Base-by-base conservation (phyloP, 2,329 filamentous ascomycete species). In the Scedosporium dehoogii region DNA sequence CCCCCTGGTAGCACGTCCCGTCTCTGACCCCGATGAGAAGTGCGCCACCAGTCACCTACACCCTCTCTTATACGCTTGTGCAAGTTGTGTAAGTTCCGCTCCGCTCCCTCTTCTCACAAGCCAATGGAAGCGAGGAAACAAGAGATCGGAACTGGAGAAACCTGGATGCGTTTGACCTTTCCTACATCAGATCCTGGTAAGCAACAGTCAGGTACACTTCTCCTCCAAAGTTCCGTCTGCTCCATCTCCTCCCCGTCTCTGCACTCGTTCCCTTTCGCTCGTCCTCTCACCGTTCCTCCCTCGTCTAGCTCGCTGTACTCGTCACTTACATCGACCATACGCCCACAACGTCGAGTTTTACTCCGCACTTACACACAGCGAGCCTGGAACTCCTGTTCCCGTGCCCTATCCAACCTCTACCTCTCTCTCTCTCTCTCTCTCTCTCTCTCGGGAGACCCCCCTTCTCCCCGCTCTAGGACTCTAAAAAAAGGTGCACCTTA, bases 291-390 rank as follows among this genome's bases (percentile, higher is more conserved):
- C 57, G 21, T 38, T 21, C 56, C 5, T 14, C 23, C 7, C 42
- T 6, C 65, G 65, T 67, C 61, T 61, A 62, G 69, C 68, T 64
- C 62, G 29, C 33, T 29, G 7, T 27, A 38, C 42, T 60, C 58
- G 27, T 44, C 46, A 61, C 59, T 44, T 23, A 25, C 59, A 61
- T 25, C 21, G 25, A 46, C 25, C 27, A 18, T 25, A 29, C 25
- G 23, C 41, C 58, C 21, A 27, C 27, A 16, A 16, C 48, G 48
- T 25, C 48, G 18, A 55, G 1, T 25, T 41, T 51, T 51, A 18
- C 44, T 53, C 42, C 59, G 48, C 59, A 42, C 42, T 38, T 48
- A 10, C 33, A 14, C 48, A 38, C 44, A 5, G 9, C 44, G 29
- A 16, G 29, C 48, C 42, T 51, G 9, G 12, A 42, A 53, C 59